Percentiles rank a stretch among this genome's conserved stretches.
Evolutionary conservation across 768 basidiomycete species (phyloP).

Genomic region (Tricholoma hemisulphureum): DNA sequence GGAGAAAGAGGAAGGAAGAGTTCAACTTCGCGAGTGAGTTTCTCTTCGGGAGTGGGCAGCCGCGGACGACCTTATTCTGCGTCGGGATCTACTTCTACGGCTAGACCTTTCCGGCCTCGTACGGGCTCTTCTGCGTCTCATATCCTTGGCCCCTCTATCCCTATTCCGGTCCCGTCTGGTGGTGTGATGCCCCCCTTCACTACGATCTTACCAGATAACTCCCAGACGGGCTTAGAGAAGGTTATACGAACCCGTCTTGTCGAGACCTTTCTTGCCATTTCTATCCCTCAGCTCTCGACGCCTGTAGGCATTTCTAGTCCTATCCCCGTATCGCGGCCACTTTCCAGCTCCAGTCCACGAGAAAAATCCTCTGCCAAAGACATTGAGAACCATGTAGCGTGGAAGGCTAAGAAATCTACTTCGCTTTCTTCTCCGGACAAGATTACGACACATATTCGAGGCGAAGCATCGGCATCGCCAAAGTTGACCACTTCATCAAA

Average conservation of each 20-base stretch:
- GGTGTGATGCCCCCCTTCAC: conserved; percentile 25
- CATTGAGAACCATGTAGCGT: conserved; percentile 10
- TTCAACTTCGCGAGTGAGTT: conserved; percentile 47
- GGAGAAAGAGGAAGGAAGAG: conserved; percentile 40
- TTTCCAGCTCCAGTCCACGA: conserved; percentile 1
- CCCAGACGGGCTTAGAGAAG: conserved; percentile 67
- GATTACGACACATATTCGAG: conserved; percentile 16
- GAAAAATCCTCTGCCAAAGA: conserved; percentile 13
- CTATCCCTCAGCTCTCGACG: conserved; percentile 30
- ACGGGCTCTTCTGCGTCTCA: conserved; percentile 48
- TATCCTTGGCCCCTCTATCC: conserved; percentile 20
- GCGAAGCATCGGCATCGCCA: conserved; percentile 17
- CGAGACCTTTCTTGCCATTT: conserved; percentile 71
- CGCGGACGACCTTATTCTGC: conserved; percentile 12
- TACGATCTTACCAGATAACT: conserved; percentile 52
- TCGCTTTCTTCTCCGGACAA: conserved; percentile 23
- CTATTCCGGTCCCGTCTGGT: conserved; percentile 13
- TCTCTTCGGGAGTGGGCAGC: conserved; percentile 24
- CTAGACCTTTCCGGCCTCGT: conserved; percentile 43
- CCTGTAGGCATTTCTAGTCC: neutral
- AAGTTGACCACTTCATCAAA: conserved; percentile 11
- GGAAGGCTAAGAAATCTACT: conserved; percentile 18
- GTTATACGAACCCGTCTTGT: conserved; percentile 71
- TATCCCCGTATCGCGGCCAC: neutral
- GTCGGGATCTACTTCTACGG: conserved; percentile 29